Conservation (phyloP, 371 early-diverging fungal species). For the Sporodiniella umbellata region DNA sequence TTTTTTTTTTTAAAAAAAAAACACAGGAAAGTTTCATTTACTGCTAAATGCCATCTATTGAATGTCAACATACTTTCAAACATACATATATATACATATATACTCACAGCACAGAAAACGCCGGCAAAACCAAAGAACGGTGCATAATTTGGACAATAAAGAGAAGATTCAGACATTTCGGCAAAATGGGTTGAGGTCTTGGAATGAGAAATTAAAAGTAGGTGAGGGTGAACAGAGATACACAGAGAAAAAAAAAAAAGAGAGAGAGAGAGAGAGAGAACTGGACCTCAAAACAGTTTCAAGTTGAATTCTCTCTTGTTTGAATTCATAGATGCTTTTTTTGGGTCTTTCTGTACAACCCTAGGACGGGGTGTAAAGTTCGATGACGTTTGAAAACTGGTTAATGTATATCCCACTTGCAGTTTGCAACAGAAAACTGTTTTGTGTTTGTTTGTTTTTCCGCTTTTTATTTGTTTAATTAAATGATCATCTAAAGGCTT, state of each 20-base stretch:
- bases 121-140: conserved; percentile 52
- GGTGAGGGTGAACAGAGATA: neutral
- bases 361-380: neutral
- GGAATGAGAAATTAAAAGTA: neutral
- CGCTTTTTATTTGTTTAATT: no score
- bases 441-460: no score
- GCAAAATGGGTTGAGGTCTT: no score
- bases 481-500: neutral
- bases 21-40: no score
- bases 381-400: conserved; percentile 1
- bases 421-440: no score
- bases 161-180: conserved; percentile 30
- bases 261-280: neutral
- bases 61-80: neutral
- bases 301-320: neutral
- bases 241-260: neutral
- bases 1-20: no score
- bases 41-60: conserved; percentile 42
- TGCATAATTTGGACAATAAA: conserved; percentile 46
- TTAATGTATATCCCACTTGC: no score
- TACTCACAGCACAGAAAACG: conserved; percentile 42
- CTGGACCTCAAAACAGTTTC: conserved; percentile 1
- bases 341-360: no score
- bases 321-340: no score
- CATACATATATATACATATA: neutral